Conservation (phyloP, 306 rosid genomes). For the Cucumis melo region DNA sequence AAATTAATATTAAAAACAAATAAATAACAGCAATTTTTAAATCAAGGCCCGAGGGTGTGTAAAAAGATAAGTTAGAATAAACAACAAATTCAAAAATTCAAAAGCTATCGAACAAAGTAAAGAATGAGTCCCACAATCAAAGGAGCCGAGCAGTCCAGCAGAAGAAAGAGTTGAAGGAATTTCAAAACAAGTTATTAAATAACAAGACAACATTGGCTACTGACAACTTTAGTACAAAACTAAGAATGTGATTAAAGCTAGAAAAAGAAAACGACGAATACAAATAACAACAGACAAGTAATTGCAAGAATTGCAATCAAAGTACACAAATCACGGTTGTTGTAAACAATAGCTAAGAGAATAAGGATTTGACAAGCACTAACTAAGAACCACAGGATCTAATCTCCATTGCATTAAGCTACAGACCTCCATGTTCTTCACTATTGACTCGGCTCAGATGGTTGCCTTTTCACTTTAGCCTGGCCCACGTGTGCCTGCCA, state of each 20-base stretch:
- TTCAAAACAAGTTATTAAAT: too few relatives aligned
- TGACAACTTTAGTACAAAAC: neutral
- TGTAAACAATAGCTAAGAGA: neutral
- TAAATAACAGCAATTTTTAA: too few relatives aligned
- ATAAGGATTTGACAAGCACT: neutral
- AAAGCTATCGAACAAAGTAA: neutral
- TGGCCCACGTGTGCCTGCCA: conserved; percentile 12
- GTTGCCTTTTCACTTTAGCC: neutral
- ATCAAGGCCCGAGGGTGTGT: too few relatives aligned
- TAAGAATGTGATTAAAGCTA: neutral
- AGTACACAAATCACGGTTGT: neutral
- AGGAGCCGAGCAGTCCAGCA: neutral
- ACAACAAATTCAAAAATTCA: too few relatives aligned
- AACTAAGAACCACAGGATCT: neutral
- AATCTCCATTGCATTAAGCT: neutral
- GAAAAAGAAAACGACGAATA: neutral
- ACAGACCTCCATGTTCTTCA: neutral
- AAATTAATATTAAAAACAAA: too few relatives aligned
- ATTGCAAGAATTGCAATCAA: neutral
- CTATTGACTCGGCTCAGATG: neutral
- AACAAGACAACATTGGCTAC: neutral
- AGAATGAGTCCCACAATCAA: neutral
- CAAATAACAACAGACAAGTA: neutral
- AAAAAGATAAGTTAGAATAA: too few relatives aligned
- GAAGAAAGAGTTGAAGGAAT: neutral